Evolutionary conservation across 1,284 basidiomycete genomes (phyloP).

Genomic region (Afroboletus lepidellus): DNA sequence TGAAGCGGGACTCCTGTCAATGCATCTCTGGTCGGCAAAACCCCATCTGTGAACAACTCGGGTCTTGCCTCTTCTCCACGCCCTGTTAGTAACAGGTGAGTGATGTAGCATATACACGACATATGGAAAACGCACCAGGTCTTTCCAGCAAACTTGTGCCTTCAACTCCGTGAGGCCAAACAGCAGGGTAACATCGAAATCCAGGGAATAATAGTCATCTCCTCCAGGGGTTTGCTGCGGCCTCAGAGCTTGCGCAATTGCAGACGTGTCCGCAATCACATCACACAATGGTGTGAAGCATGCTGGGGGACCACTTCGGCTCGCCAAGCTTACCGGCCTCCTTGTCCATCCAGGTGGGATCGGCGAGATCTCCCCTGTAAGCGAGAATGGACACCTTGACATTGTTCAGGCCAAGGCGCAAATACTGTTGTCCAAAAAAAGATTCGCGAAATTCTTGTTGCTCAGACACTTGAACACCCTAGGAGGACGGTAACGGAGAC

Average conservation of each 20-base stretch:
- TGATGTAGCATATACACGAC: neutral
- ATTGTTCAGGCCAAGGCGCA: no score
- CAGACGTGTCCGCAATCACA: slow-evolving; percentile 11
- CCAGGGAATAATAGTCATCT: slow-evolving; percentile 4
- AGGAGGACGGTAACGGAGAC: neutral
- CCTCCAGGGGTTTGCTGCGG: neutral
- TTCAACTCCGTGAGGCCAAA: slow-evolving; percentile 19
- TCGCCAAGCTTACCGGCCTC: neutral
- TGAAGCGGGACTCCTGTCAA: slow-evolving; percentile 36
- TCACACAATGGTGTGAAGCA: neutral
- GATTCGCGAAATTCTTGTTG: neutral
- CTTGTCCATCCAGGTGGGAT: neutral
- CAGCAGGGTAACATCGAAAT: slow-evolving; percentile 10
- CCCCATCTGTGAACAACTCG: neutral
- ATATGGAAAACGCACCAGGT: slow-evolving; percentile 5
- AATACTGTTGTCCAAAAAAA: neutral
- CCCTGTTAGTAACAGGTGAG: slow-evolving; percentile 19
- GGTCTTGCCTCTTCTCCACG: slow-evolving; percentile 27
- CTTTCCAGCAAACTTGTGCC: slow-evolving; percentile 20
- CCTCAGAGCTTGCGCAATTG: neutral
- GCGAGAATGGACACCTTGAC: neutral
- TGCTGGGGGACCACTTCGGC: neutral
- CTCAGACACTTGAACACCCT: slow-evolving; percentile 31
- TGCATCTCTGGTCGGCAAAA: neutral
- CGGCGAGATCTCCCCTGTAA: neutral